phyloP scores from a whole-genome alignment of 148 eudicot species.

The Nepenthes gracilis region DNA sequence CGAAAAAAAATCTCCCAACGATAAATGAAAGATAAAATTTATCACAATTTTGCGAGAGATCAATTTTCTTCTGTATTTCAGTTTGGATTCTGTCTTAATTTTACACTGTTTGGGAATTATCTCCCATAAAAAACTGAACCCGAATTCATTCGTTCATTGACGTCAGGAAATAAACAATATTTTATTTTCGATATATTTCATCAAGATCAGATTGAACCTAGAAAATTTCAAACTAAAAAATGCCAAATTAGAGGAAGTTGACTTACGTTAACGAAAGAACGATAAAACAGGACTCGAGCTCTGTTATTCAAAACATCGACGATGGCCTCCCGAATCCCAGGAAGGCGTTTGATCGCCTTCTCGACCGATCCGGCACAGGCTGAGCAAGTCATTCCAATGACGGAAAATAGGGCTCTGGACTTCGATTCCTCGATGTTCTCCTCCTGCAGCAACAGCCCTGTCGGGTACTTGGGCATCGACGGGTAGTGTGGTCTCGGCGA shows the following conservation, averaged over 20 bases:
- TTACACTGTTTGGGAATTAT: too few relatives aligned
- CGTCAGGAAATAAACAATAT: too few relatives aligned
- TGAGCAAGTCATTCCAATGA: constrained; percentile 75
- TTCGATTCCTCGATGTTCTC: constrained; percentile 25
- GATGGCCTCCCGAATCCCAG: constrained; percentile 59
- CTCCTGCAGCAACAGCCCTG: constrained; percentile 32
- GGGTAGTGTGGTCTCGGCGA: constrained; percentile 67
- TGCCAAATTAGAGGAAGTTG: background rate
- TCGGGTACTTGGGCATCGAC: constrained; percentile 73
- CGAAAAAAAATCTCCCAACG: too few relatives aligned
- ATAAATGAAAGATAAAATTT: too few relatives aligned
- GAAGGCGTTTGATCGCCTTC: constrained; percentile 69
- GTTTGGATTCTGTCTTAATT: too few relatives aligned
- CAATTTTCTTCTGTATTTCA: too few relatives aligned
- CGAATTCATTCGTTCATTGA: too few relatives aligned
- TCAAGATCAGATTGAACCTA: background rate
- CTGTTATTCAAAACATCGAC: constrained; percentile 68
- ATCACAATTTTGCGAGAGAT: too few relatives aligned
- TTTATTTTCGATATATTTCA: too few relatives aligned
- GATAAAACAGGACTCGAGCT: constrained; percentile 58
- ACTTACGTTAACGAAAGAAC: constrained; percentile 55
- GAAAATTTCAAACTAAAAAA: background rate
- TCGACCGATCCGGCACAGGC: constrained; percentile 82
- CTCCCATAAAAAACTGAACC: too few relatives aligned
- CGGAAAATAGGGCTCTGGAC: constrained; percentile 45